Evolutionary conservation across 2,329 filamentous ascomycete species (phyloP), one percentile per base, ranked within the genome.

Genomic region (Talaromyces albobiverticillius): DNA sequence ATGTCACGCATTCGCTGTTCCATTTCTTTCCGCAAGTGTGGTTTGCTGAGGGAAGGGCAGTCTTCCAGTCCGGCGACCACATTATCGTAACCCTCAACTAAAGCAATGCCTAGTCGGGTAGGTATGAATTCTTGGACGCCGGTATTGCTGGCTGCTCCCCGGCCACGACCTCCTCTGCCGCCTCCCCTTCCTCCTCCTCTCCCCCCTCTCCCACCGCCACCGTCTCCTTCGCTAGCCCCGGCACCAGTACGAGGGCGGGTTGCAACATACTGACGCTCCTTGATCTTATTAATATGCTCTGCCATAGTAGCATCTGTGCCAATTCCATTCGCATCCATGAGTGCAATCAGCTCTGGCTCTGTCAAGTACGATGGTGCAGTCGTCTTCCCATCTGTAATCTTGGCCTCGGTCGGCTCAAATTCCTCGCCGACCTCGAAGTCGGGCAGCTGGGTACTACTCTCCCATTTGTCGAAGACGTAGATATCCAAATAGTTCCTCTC

Each of bases 231-330:
- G 13, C 38, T 54, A 25, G 32, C 31, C 20, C 25, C 45, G 8
- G 49, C 34, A 26, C 51, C 42, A 41, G 40, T 46, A 29, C 52
- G 55, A 66, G 79, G 67, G 73, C 83, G 67, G 67, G 88, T 86
- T 54, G 85, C 83, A 47, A 91, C 93, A 65, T 99, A 99, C 62
- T 92, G 81, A 56, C 94, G 81, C 55, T 92, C 84, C 71, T 97
- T 91, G 63, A 99, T 95, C 72, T 93, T 99, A 56, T 89, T 85
- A 64, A 99, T 99, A 67, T 99, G 94, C 64, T 99, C 94, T 0
- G 94, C 94, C 94, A 99, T 99, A 1, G 94, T 99, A 6, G 94
- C 94, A 74, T 99, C 94, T 9, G 94, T 99, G 11, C 94, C 94
- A 60, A 99, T 99, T 2, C 94, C 94, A 67, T 99, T 99, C 42